phyloP scores from a whole-genome alignment of 768 basidiomycete species.

The Gautieria morchelliformis region DNA sequence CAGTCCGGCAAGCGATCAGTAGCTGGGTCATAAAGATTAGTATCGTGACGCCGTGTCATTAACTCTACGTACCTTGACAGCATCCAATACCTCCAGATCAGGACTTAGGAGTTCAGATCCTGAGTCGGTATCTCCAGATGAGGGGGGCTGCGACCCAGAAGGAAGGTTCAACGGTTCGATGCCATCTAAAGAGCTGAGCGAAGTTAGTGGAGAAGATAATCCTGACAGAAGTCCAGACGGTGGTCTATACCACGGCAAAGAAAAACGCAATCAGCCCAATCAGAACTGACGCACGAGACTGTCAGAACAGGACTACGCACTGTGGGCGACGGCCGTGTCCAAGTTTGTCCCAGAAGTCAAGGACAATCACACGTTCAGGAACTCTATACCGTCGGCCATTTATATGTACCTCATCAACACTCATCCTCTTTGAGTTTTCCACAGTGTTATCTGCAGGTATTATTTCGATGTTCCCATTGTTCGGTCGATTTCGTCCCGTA shows the following conservation, averaged over 20 bases:
- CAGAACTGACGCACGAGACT: background rate
- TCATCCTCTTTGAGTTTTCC: constrained; percentile 34
- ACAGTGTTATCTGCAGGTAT: constrained; percentile 54
- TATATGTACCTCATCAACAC: constrained; percentile 76
- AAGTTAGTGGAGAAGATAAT: constrained; percentile 64
- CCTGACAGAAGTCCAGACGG: constrained; percentile 26
- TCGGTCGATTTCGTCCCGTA: constrained; percentile 59
- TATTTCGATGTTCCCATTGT: constrained; percentile 90
- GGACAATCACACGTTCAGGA: constrained; percentile 81
- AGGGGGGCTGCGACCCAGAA: background rate
- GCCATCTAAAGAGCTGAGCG: constrained; percentile 64
- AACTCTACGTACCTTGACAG: constrained; percentile 1
- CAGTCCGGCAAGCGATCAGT: constrained; percentile 3
- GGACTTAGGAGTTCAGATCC: background rate
- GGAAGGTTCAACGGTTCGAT: constrained; percentile 22
- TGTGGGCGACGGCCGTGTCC: constrained; percentile 32
- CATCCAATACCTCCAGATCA: background rate
- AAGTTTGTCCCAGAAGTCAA: constrained; percentile 94
- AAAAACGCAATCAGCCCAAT: constrained; percentile 11
- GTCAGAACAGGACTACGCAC: constrained; percentile 28
- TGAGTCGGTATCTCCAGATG: background rate
- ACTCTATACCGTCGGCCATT: constrained; percentile 87
- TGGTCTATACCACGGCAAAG: background rate
- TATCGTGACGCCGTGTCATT: background rate
- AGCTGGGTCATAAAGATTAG: background rate